Conservation (phyloP, 805 yeast genomes). For the Nakazawaea laoshanensis region DNA sequence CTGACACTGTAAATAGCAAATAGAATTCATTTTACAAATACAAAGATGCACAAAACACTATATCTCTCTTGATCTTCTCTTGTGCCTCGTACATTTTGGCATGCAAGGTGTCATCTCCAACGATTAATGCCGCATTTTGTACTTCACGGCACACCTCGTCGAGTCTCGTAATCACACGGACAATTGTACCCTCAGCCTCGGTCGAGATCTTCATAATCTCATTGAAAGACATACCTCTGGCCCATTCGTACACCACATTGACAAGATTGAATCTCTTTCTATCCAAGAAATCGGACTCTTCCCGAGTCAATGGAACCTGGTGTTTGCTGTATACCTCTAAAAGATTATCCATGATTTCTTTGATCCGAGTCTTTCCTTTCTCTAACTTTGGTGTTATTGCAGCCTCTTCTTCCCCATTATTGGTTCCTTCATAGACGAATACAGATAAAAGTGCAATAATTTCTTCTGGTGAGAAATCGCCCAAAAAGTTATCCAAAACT, state of each 20-base stretch:
- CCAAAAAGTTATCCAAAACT: slow-evolving; percentile 83
- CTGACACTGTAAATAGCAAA: too few species aligned
- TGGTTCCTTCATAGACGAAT: slow-evolving; percentile 86
- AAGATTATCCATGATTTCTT: slow-evolving; percentile 59
- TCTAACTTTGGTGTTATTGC: slow-evolving; percentile 74
- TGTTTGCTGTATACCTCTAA: slow-evolving; percentile 53
- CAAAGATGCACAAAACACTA: slow-evolving; percentile 92
- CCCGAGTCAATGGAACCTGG: slow-evolving; percentile 71
- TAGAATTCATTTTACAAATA: slow-evolving; percentile 37
- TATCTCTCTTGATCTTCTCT: slow-evolving; percentile 91
- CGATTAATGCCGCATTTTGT: slow-evolving; percentile 84
- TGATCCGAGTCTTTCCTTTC: slow-evolving; percentile 56
- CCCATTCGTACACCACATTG: slow-evolving; percentile 97
- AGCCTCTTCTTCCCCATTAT: slow-evolving; percentile 53
- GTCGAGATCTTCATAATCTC: slow-evolving; percentile 84
- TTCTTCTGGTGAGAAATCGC: slow-evolving; percentile 91
- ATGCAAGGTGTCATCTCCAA: slow-evolving; percentile 88
- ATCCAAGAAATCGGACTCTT: slow-evolving; percentile 78
- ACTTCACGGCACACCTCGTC: slow-evolving; percentile 96
- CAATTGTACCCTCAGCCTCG: slow-evolving; percentile 95
- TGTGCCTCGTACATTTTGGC: slow-evolving; percentile 88
- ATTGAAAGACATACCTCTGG: slow-evolving; percentile 84
- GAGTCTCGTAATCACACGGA: slow-evolving; percentile 85
- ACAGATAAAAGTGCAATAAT: slow-evolving; percentile 91
- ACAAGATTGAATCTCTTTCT: slow-evolving; percentile 82